Conservation (phyloP, 768 basidiomycete species). For the Suillus variegatus region DNA sequence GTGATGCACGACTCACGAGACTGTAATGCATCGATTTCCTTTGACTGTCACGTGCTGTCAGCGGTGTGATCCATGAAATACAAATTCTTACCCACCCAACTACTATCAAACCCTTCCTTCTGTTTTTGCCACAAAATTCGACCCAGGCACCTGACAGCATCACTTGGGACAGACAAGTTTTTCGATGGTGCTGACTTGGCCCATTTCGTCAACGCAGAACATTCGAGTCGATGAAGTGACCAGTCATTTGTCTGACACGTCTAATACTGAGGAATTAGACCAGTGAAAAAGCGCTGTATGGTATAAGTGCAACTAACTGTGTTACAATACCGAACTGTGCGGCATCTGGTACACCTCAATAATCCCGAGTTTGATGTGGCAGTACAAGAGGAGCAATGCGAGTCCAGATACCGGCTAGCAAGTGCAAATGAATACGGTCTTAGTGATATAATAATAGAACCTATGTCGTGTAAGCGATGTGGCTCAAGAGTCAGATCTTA, state of each 20-base stretch:
- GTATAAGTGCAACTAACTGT: conserved; percentile 44
- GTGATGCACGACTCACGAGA: conserved; percentile 56
- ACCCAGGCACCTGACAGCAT: conserved; percentile 78
- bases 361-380: conserved; percentile 40
- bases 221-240: conserved; percentile 78
- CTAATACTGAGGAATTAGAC: conserved; percentile 33
- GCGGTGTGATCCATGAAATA: conserved; percentile 2
- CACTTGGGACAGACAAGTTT: conserved; percentile 59
- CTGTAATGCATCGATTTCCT: conserved; percentile 68
- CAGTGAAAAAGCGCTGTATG: conserved; percentile 5
- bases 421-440: conserved; percentile 66
- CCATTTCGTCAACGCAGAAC: conserved; percentile 65
- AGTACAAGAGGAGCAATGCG: conserved; percentile 73
- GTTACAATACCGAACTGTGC: conserved; percentile 73
- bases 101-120: conserved; percentile 51
- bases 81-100: conserved; percentile 51
- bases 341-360: conserved; percentile 77
- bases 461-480: conserved; percentile 36
- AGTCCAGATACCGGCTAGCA: conserved; percentile 59
- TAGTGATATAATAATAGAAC: conserved; percentile 55
- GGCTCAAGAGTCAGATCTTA: not conserved
- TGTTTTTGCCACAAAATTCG: conserved; percentile 70
- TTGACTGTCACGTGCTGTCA: conserved; percentile 44
- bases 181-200: conserved; percentile 47
- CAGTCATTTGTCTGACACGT: conserved; percentile 75